Conservation (phyloP, 257 asterid species). For the Paraleonurus japonicus region DNA sequence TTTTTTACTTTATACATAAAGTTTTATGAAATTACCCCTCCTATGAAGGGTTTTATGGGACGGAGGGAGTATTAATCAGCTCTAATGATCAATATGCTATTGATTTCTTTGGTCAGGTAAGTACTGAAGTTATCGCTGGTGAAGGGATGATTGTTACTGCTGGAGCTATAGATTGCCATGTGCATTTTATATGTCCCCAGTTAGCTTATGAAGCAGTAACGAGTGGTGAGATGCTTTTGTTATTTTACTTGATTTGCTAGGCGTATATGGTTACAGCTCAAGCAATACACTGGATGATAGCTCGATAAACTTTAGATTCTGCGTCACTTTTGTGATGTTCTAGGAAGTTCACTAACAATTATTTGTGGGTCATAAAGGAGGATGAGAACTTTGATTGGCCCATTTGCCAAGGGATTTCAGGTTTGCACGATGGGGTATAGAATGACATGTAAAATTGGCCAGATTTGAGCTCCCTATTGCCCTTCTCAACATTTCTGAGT, state of each 20-base stretch:
- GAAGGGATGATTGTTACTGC: conserved; percentile 96
- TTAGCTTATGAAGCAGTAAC: conserved; percentile 86
- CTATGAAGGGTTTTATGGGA: too few relatives aligned
- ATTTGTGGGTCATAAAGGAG: not conserved
- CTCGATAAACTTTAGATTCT: conserved; percentile 4
- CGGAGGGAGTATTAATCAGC: conserved; percentile 12
- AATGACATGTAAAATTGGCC: not conserved
- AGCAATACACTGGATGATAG: not conserved
- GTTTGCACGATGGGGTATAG: not conserved
- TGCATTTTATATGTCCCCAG: conserved; percentile 97
- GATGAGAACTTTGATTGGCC: conserved; percentile 8
- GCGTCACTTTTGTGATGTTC: conserved; percentile 5
- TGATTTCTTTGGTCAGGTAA: conserved; percentile 48
- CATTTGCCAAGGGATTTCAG: not conserved
- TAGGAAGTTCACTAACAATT: not conserved
- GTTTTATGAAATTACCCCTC: too few relatives aligned
- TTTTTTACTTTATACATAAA: too few relatives aligned
- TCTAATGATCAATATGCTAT: conserved; percentile 12
- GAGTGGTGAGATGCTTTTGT: conserved; percentile 61
- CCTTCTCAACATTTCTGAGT: not conserved
- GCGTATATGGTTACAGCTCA: not conserved
- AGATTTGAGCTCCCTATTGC: conserved; percentile 4
- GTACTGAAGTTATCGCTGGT: conserved; percentile 93
- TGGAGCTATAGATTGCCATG: conserved; percentile 97
- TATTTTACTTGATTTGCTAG: not conserved